Evolutionary conservation across 1,139 yeast species (phyloP).

Genomic region (Pichia sp.): DNA sequence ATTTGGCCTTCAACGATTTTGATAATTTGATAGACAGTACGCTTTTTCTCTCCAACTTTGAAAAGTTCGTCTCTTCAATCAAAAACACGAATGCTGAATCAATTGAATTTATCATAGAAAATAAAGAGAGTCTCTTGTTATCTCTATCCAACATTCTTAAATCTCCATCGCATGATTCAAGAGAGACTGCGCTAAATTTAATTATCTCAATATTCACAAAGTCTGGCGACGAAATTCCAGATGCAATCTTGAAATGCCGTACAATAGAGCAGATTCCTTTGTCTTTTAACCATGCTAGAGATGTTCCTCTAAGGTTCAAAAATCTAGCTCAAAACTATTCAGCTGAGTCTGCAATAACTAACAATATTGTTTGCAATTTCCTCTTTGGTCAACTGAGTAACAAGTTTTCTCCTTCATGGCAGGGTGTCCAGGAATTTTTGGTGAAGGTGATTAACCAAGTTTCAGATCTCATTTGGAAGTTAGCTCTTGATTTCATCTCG

Average conservation of each 20-base stretch:
- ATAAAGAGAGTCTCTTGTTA: constrained; percentile 16
- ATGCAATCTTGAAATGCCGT: constrained; percentile 38
- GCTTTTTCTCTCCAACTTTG: constrained; percentile 21
- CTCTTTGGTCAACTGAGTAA: constrained; percentile 71
- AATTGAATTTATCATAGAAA: constrained; percentile 10
- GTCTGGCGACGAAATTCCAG: constrained; percentile 23
- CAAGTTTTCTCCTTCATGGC: constrained; percentile 84
- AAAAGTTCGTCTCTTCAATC: constrained; percentile 16
- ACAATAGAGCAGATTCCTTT: constrained; percentile 71
- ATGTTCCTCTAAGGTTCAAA: constrained; percentile 66
- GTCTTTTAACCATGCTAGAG: constrained; percentile 67
- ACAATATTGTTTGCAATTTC: constrained; percentile 48
- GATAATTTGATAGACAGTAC: constrained; percentile 18
- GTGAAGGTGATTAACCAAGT: constrained; percentile 44
- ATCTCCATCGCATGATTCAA: constrained; percentile 24
- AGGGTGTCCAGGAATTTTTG: constrained; percentile 60
- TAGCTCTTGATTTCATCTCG: constrained; percentile 41
- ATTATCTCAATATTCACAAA: constrained; percentile 23
- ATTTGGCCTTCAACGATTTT: constrained; percentile 14
- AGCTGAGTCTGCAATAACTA: constrained; percentile 36
- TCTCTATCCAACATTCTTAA: constrained; percentile 21
- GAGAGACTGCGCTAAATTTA: constrained; percentile 27
- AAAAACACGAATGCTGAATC: constrained; percentile 5
- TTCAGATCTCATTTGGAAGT: constrained; percentile 53
- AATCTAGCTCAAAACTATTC: constrained; percentile 50